Evolutionary conservation across 1,139 yeast genomes (phyloP), one percentile per base, ranked within the genome.

Genomic region (Taphrina flavorubra): DNA sequence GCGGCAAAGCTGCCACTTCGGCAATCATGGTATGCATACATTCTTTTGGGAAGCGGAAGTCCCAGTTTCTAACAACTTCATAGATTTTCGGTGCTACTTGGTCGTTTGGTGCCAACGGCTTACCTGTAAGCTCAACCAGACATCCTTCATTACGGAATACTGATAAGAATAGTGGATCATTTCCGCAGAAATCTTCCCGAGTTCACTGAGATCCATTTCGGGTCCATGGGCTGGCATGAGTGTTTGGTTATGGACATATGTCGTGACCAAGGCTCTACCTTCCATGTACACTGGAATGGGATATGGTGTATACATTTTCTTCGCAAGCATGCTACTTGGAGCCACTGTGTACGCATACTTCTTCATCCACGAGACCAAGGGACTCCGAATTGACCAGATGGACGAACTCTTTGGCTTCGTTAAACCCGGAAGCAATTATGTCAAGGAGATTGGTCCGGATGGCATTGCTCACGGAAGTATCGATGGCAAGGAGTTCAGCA

Each of bases 231-330:
- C 51, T 8, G 51, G 51, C 4, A 46, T 46, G 51, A 46, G 51
- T n/a, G 51, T 46, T 20, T 46, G 51, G 51, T 16, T 46, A 1
- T 46, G 51, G 51, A 46, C 51, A 11, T 46, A 46, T n/a, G 51
- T 46, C 51, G 51, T 46, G 51, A 46, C 51, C 25, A 46, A 46
- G 31, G 51, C 51, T 20, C 51, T 46, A 20, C 51, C 51, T 11
- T 46, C 51, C 51, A 46, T 46, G 51, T 46, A 46, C 31, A 46
- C 51, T 16, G 51, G 51, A 11, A 46, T 46, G 51, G 51, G 51
- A 11, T 46, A 46, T 16, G 51, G 51, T 16, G 51, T 46, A 11
- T 46, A 46, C 51, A 46, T 46, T 11, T 46, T 46, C 6, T 46
- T 46, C 31, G 51, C 51, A 16, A 16, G 51, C 18, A 46, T 46